Base-by-base conservation (phyloP, 768 basidiomycete species). In the Amanita inopinata region DNA sequence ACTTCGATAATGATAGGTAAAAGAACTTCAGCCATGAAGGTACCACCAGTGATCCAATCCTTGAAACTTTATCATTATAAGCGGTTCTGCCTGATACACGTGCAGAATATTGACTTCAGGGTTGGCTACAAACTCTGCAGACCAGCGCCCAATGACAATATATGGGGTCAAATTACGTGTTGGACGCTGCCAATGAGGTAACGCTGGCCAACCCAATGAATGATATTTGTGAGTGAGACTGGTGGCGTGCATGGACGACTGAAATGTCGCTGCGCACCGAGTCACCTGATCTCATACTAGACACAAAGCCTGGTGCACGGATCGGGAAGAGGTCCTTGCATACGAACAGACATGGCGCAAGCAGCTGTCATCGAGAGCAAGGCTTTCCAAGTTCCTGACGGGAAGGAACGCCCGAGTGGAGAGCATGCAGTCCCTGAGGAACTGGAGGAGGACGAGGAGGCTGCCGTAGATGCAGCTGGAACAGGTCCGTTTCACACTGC, bases 1-100 rank as follows among this genome's bases (percentile, higher is more conserved):
- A 87, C 76, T 62, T 84, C 80, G 37, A 80, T 56, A 20, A 61
- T 44, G 38, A 63, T 43, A 19, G 46, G 43, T n/a, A 44, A 22
- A 15, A 20, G 19, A 4, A 27, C 33, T 23, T 25, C 43, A 22
- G 22, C 8, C 44, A 44, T 52, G 28, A 8, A 40, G 14, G 12
- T 18, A 5, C 3, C 37, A 24, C 20, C 15, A 22, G 37, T n/a
- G n/a, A n/a, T n/a, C n/a, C n/a, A n/a, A n/a, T n/a, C n/a, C n/a
- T n/a, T n/a, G n/a, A n/a, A n/a, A n/a, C n/a, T n/a, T n/a, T n/a
- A n/a, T n/a, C n/a, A n/a, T n/a, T n/a, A n/a, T n/a, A n/a, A n/a
- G n/a, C n/a, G n/a, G n/a, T n/a, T n/a, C n/a, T n/a, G n/a, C n/a
- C n/a, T n/a, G n/a, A n/a, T n/a, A n/a, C n/a, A n/a, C n/a, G n/a